Evolutionary conservation across 768 basidiomycete species (phyloP), one percentile per base, ranked within the genome.

Genomic region (Rhizopogon sp.): DNA sequence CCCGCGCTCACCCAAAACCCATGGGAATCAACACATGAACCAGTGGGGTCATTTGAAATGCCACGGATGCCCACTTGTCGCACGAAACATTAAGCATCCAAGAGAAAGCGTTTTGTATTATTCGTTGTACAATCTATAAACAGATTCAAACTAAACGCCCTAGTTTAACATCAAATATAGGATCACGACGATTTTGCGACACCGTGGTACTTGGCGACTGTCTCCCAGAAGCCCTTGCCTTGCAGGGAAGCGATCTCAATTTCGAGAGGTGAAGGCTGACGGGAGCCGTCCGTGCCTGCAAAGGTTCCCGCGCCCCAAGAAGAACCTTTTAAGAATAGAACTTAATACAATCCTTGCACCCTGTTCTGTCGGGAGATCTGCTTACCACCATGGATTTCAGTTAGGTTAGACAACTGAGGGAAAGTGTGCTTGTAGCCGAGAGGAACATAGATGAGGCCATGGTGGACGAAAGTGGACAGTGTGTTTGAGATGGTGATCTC

Each of bases 301-400:
- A 81, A 74, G 33, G 87, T 87, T 44, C 87, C 89, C n/a, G 88
- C 84, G 59, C 91, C 91, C 82, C 85, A 94, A 1, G 91, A 80
- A 17, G 86, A 85, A 43, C 88, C 88, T 85, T 33, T 50, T n/a
- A 22, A 13, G 20, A 43, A 39, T 39, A 25, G 25, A 46, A 41
- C 17, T 13, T 13, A 28, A 49, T 37, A 37, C 8, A 13, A 14
- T 22, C 3, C 39, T 28, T 4, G 47, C 11, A 13, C 9, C 47
- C 10, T 28, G 4, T 37, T 10, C 22, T 35, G 14, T 29, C 9
- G 16, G 17, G 31, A 31, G 13, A 8, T 22, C 16, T 28, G 66
- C 74, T 65, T 58, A 75, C 79, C 79, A 49, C 78, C 78, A 59
- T 74, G 79, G 31, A 76, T 68, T 66, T 79, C 78, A 16, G 58